Percentiles rank a stretch among this genome's conserved stretches.
Evolutionary conservation across 2,329 filamentous ascomycete species (phyloP).

Genomic region (Hymenoscyphus occultus): DNA sequence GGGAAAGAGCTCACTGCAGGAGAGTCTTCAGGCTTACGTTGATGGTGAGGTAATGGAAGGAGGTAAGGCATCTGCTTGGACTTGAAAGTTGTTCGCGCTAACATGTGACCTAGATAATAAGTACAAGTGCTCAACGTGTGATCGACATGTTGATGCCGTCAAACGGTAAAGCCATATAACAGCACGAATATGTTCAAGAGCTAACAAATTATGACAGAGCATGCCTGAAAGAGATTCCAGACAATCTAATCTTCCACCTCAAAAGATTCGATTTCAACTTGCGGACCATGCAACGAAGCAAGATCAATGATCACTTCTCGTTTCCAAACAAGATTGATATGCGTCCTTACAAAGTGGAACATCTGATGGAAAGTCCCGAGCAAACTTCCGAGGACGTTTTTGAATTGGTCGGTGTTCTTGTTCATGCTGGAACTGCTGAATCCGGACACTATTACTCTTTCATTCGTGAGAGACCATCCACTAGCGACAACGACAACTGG

Average conservation of each 20-base stretch:
- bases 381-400: constrained; percentile 70
- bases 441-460: constrained; percentile 98
- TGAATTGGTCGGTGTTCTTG: constrained; percentile 89
- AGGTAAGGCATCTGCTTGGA: constrained; percentile 44
- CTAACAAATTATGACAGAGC: constrained; percentile 50
- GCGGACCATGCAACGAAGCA: constrained; percentile 73
- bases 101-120: constrained; percentile 69
- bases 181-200: not conserved
- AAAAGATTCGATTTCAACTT: constrained; percentile 85
- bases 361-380: constrained; percentile 63
- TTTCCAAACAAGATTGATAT: constrained; percentile 85
- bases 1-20: constrained; percentile 77
- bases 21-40: constrained; percentile 92
- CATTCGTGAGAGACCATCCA: constrained; percentile 72
- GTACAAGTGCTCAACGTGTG: constrained; percentile 92
- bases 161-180: constrained; percentile 57
- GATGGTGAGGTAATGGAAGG: constrained; percentile 96
- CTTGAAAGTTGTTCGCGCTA: constrained; percentile 25
- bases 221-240: constrained; percentile 86
- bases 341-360: constrained; percentile 83
- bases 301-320: constrained; percentile 93
- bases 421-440: constrained; percentile 89
- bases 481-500: constrained; percentile 56
- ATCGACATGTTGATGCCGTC: constrained; percentile 85
- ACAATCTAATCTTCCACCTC: constrained; percentile 93